A percentile compares a stretch with the other conserved stretches of the same genome.
These are phyloP conservation scores for Trichomonas tenax DNA, from an alignment of 208 protist genomes.

Conservation along the genomic window DNA sequence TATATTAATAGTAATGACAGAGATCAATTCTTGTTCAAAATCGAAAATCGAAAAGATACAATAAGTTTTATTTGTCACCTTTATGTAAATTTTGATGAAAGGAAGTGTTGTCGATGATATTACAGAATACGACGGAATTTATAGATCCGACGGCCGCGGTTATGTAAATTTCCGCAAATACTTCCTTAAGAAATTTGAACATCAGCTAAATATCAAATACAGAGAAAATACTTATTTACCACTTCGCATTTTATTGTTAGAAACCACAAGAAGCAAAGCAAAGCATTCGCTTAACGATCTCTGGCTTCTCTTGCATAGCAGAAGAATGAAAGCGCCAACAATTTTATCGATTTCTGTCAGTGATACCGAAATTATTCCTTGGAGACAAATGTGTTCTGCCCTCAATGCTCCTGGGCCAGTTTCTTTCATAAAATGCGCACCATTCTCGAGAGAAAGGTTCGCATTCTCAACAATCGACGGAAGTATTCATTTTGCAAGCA, in stretches of 20 bases:
- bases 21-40: too few relatives aligned
- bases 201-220: neutral
- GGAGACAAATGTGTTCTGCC: neutral
- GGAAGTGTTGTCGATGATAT: neutral
- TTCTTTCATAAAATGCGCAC: neutral
- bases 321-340: neutral
- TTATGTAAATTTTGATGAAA: neutral
- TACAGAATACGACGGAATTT: neutral
- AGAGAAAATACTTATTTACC: conserved; percentile 14
- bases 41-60: too few relatives aligned
- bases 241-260: neutral
- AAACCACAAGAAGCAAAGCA: neutral
- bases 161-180: neutral
- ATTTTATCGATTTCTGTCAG: neutral
- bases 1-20: too few relatives aligned
- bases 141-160: neutral
- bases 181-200: neutral
- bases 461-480: conserved; percentile 9
- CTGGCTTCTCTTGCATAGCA: neutral
- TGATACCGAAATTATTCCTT: neutral
- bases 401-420: neutral
- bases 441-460: neutral
- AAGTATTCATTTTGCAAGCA: neutral
- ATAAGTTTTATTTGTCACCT: too few relatives aligned
- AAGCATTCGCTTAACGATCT: conserved; percentile 10